Evolutionary conservation across 305 asterid genomes (phyloP).

Genomic region (Fraxinus ornus): DNA sequence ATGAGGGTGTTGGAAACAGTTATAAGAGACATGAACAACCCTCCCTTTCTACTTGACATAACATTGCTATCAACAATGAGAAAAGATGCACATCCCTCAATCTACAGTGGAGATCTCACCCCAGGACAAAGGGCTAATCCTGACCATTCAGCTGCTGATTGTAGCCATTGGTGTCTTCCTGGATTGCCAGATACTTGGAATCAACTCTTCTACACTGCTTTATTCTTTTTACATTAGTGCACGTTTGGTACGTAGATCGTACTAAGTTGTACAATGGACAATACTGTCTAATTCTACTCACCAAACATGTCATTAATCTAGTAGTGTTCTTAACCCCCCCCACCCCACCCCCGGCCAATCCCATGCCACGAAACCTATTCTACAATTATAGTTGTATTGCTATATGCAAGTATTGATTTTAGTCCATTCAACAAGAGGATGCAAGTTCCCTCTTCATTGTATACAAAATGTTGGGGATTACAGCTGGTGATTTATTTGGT

Average conservation of each 20-base stretch:
- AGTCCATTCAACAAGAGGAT: not conserved
- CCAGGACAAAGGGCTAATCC: conserved; percentile 83
- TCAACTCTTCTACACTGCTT: conserved; percentile 71
- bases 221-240: conserved; percentile 46
- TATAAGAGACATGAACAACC: conserved; percentile 58
- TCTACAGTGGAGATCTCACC: conserved; percentile 75
- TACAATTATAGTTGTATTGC: not conserved
- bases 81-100: conserved; percentile 95
- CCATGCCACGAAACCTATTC: not conserved
- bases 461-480: not conserved
- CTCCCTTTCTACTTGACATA: conserved; percentile 78
- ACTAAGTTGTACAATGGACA: not conserved
- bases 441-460: not conserved
- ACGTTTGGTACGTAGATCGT: not conserved
- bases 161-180: conserved; percentile 99
- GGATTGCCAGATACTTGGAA: conserved; percentile 99
- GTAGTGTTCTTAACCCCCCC: not conserved
- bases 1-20: conserved; percentile 61
- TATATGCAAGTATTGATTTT: not conserved
- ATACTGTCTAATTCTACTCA: not conserved
- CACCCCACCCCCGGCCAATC: not conserved
- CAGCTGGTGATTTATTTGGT: not conserved
- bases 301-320: not conserved
- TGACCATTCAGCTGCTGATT: conserved; percentile 72
- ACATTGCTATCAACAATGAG: conserved; percentile 81